Base-by-base conservation (phyloP, 179 eudicot species). In the Actinidia chinensis region DNA sequence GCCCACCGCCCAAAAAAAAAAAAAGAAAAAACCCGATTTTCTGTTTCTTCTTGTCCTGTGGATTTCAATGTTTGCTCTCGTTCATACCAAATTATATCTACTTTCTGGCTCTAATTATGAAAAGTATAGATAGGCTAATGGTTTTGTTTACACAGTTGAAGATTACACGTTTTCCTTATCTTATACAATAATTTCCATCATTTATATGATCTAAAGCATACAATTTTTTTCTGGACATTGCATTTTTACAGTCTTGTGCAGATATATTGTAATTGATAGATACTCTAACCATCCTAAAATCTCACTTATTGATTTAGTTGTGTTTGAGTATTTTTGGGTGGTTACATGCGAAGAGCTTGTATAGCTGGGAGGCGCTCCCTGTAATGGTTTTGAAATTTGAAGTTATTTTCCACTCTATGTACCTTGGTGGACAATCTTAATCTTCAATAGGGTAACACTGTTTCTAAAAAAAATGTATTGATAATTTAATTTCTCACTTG, bases 311-410 rank as follows among this genome's bases (percentile, higher is more conserved):
- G 73, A 58, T 76, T 23, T 83, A 92, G 97, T 50, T 91, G 93
- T 75, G 88, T 92, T 76, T 93, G 89, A 74, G 88, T 92, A 56
- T 93, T n/a, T n/a, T 85, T 75, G 97, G 97, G 0, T 92, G 93
- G 79, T 92, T 73, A 87, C 82, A 66, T 50, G 88, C 55, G 93
- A 91, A 71, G 97, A 92, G 84, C 86, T 92, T 71, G 84, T 80
- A n/a, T 74, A 76, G 75, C 77, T 92, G 92, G 97, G 88, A 86
- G 71, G 91, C 83, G 74, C 83, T 92, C 25, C 91, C 92, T 71
- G 83, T 85, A 86, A 91, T 91, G 89, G 97, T 92, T n/a, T n/a
- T 80, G 76, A 76, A 73, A 46, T 58, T 23, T 64, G 44, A 43
- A 15, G 22, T 73, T 74, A 20, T 0, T 68, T 61, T 82, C 50